Conservation (phyloP, 2,329 filamentous ascomycete species). For the Huntiella omanensis region DNA sequence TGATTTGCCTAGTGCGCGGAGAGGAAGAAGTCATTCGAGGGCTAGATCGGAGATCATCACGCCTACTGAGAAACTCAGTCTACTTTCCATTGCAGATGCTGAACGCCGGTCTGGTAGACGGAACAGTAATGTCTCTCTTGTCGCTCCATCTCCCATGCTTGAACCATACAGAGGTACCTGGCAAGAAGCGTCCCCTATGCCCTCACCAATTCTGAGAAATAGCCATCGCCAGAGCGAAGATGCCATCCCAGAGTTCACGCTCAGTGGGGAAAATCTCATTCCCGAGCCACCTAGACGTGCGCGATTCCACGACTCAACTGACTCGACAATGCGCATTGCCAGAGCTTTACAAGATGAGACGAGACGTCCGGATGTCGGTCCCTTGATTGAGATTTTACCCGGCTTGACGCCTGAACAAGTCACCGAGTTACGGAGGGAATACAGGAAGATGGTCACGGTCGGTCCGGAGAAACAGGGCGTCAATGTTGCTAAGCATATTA, state of each 20-base stretch:
- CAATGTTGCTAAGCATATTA: conserved; percentile 74
- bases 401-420: conserved; percentile 73
- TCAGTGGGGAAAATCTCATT: conserved; percentile 15
- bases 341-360: conserved; percentile 52
- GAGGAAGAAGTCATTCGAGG: conserved; percentile 6
- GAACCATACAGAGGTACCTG: conserved; percentile 90
- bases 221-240: conserved; percentile 16
- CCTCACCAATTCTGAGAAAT: conserved; percentile 42
- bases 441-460: conserved; percentile 77
- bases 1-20: neutral
- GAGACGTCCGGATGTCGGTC: conserved; percentile 42
- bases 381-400: conserved; percentile 69
- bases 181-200: conserved; percentile 88
- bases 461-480: conserved; percentile 55
- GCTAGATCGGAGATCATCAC: conserved; percentile 17
- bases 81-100: conserved; percentile 26
- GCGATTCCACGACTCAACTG: conserved; percentile 68
- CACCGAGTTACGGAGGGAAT: conserved; percentile 67
- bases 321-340: conserved; percentile 60
- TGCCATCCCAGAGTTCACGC: conserved; percentile 23
- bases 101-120: conserved; percentile 15
- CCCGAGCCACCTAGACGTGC: conserved; percentile 28
- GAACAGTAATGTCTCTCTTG: conserved; percentile 15
- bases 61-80: conserved; percentile 30
- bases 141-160: conserved; percentile 62